Evolutionary conservation across 805 yeast species (phyloP).

Genomic region (Teunomyces tritomae): DNA sequence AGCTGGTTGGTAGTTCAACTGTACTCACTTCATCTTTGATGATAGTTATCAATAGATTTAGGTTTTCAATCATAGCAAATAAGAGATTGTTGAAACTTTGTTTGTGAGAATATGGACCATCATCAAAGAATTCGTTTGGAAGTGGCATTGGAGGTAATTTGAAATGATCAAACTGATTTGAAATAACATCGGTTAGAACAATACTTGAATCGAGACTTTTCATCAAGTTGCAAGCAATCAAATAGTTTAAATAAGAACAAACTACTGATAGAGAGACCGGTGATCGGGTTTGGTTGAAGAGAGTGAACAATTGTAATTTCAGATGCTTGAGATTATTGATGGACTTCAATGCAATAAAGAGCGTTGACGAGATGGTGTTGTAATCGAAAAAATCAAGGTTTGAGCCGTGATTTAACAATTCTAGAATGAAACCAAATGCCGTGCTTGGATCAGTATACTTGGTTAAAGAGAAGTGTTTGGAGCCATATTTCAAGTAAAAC

Average conservation of each 20-base stretch:
- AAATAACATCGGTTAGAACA: constrained; percentile 12
- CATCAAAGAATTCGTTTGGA: constrained; percentile 16
- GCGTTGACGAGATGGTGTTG: constrained; percentile 3
- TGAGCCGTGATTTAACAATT: constrained; percentile 21
- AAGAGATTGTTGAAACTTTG: constrained; percentile 7
- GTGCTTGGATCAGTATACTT: not conserved
- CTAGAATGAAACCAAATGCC: constrained; percentile 17
- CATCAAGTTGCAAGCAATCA: constrained; percentile 14
- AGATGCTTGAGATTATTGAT: constrained; percentile 4
- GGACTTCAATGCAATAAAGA: constrained; percentile 8
- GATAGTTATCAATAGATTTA: constrained; percentile 8
- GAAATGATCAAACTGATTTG: constrained; percentile 14
- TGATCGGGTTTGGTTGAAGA: constrained; percentile 18
- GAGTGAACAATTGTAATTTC: constrained; percentile 14
- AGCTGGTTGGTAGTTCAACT: not conserved
- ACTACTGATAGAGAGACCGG: constrained; percentile 19
- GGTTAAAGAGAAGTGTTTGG: not conserved
- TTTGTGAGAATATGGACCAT: constrained; percentile 4
- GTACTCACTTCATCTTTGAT: constrained; percentile 15
- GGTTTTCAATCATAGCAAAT: constrained; percentile 7
- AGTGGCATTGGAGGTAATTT: constrained; percentile 31
- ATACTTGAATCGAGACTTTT: constrained; percentile 6
- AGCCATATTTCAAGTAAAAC: not conserved
- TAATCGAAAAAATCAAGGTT: constrained; percentile 11
- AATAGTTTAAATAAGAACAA: constrained; percentile 16